phyloP scores from a whole-genome alignment of 306 rosid genomes.

The Ormosia emarginata region DNA sequence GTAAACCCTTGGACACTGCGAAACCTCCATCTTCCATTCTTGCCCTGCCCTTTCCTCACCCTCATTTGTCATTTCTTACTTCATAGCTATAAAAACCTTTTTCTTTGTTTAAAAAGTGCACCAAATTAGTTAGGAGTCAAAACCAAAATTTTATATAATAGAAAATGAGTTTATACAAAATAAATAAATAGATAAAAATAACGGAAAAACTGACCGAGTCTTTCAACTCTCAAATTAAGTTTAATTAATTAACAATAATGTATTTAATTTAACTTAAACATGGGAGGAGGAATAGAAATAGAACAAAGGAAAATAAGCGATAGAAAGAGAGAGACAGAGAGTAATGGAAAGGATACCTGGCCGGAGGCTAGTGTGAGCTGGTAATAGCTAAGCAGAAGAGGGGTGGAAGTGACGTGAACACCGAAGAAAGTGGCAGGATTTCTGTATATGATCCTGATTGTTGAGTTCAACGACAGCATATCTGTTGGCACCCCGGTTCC shows the following conservation, averaged over 20 bases:
- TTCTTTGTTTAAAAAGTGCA: too few relatives aligned
- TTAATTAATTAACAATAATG: too few relatives aligned
- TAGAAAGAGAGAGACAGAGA: too few relatives aligned
- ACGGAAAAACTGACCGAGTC: too few relatives aligned
- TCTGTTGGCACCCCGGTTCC: slow-evolving; percentile 73
- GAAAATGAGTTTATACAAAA: too few relatives aligned
- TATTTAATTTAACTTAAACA: background rate
- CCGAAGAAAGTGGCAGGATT: slow-evolving; percentile 88
- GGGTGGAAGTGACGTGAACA: slow-evolving; percentile 78
- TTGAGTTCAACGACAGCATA: slow-evolving; percentile 79
- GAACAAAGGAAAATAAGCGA: too few relatives aligned
- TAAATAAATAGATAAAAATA: too few relatives aligned
- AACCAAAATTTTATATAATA: too few relatives aligned
- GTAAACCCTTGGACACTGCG: background rate
- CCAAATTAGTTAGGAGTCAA: too few relatives aligned
- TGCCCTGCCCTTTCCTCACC: background rate
- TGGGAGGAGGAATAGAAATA: background rate
- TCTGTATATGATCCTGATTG: slow-evolving; percentile 65
- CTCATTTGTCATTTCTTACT: background rate
- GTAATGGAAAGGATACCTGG: slow-evolving; percentile 35
- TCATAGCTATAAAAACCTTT: background rate
- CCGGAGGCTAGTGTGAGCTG: slow-evolving; percentile 77
- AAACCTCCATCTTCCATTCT: background rate
- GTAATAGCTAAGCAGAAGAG: slow-evolving; percentile 56
- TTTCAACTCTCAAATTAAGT: too few relatives aligned